Evolutionary conservation across 2,329 filamentous ascomycete genomes (phyloP).

Genomic region (Fonsecaea pugnacius): DNA sequence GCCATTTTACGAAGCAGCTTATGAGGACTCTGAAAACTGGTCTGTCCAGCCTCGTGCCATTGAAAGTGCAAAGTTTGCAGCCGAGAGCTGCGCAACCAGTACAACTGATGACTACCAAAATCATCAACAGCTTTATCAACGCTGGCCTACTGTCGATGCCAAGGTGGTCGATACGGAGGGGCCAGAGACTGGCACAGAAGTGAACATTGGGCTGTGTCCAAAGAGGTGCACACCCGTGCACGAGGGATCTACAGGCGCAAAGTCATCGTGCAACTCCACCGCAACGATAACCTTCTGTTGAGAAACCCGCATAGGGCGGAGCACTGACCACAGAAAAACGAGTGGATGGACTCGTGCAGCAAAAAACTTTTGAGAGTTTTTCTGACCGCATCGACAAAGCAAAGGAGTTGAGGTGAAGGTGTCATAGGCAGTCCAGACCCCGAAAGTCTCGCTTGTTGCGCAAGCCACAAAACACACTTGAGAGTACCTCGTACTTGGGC

Average conservation of each 20-base stretch:
- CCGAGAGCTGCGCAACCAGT: constrained; percentile 1
- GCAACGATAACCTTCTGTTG: neutral
- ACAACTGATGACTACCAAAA: neutral
- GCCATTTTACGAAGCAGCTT: neutral
- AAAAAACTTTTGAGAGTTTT: neutral
- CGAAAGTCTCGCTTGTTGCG: constrained; percentile 29
- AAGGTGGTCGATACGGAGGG: neutral
- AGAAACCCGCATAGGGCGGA: neutral
- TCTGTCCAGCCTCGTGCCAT: neutral
- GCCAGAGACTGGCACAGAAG: neutral
- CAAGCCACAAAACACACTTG: constrained; percentile 23
- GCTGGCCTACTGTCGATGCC: neutral
- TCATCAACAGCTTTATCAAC: neutral
- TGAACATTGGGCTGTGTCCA: neutral
- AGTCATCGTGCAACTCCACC: neutral
- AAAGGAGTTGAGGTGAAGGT: neutral
- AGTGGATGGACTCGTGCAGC: neutral
- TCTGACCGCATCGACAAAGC: constrained; percentile 3
- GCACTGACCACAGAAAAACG: neutral
- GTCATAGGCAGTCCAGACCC: constrained; percentile 25
- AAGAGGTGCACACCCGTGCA: neutral
- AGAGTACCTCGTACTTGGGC: neutral
- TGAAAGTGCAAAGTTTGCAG: neutral
- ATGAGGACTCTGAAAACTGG: neutral
- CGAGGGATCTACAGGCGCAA: neutral